Conservation (phyloP, 2,329 filamentous ascomycete genomes). For the Clonostachys rosea region DNA sequence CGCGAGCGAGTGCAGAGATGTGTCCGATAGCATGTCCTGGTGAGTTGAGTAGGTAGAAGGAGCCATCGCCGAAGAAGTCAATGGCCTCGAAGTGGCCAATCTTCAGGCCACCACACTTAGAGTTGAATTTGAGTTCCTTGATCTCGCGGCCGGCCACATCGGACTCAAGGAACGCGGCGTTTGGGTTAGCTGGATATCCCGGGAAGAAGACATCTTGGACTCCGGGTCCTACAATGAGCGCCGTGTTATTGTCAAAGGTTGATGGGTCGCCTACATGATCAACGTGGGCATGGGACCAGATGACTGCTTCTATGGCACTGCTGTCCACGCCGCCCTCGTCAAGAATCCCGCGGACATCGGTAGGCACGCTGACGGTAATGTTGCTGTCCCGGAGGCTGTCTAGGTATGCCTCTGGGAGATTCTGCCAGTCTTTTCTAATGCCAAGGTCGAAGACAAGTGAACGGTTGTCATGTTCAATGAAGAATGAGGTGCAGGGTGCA, state of each 20-base stretch:
- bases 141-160: constrained; percentile 16
- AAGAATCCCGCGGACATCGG: neutral
- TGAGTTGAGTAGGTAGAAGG: constrained; percentile 32
- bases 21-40: constrained; percentile 34
- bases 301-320: neutral
- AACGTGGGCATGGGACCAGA: neutral
- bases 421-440: neutral
- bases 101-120: constrained; percentile 8
- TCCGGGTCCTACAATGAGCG: neutral
- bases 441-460: neutral
- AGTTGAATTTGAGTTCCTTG: constrained; percentile 16
- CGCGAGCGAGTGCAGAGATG: constrained; percentile 32
- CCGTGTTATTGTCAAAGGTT: neutral
- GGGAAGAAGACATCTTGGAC: neutral
- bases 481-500: neutral
- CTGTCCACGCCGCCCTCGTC: neutral
- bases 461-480: neutral
- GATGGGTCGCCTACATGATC: neutral
- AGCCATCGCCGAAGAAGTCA: constrained; percentile 36
- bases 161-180: no score
- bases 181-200: neutral
- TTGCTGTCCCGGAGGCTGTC: neutral
- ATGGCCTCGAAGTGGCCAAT: constrained; percentile 30
- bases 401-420: neutral
- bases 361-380: neutral